These are phyloP conservation scores for Verticillium isaacii DNA, from an alignment of 2,329 filamentous ascomycete genomes.

Conservation along the genomic window DNA sequence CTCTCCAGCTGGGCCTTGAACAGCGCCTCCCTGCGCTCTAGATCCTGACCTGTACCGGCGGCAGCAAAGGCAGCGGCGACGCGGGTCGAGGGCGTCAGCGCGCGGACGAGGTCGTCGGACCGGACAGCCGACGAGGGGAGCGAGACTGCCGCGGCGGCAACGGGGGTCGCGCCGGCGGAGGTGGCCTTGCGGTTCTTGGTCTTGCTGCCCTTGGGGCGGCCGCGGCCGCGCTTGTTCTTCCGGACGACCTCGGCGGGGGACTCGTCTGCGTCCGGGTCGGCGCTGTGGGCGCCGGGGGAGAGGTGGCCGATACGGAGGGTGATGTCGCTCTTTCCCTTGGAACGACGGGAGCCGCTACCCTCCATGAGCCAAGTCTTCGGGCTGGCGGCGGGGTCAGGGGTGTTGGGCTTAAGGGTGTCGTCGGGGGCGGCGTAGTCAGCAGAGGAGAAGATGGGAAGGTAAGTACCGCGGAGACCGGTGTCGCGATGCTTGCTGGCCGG, in stretches of 20 bases:
- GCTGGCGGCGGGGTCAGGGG: background rate
- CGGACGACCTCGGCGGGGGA: background rate
- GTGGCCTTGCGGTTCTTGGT: background rate
- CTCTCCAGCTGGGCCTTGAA: background rate
- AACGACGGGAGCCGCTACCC: background rate
- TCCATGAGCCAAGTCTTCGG: background rate
- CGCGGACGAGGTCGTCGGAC: background rate
- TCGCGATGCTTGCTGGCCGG: background rate
- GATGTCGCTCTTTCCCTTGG: background rate
- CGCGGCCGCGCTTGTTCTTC: background rate
- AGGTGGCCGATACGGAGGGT: background rate
- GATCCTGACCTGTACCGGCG: background rate
- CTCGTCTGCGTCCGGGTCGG: background rate
- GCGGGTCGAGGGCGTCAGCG: background rate
- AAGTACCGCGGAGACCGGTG: background rate
- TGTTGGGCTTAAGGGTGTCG: background rate
- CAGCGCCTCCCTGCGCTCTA: background rate
- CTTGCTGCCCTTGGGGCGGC: constrained; percentile 4
- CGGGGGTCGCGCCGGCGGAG: background rate
- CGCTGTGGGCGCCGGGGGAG: background rate
- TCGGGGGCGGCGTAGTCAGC: background rate
- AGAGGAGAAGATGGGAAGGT: background rate
- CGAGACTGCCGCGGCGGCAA: background rate
- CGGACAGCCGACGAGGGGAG: background rate
- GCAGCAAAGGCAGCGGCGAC: background rate